These are phyloP conservation scores for Septoria petroselini DNA, from an alignment of 2,329 filamentous ascomycete genomes.

Conservation along the genomic window DNA sequence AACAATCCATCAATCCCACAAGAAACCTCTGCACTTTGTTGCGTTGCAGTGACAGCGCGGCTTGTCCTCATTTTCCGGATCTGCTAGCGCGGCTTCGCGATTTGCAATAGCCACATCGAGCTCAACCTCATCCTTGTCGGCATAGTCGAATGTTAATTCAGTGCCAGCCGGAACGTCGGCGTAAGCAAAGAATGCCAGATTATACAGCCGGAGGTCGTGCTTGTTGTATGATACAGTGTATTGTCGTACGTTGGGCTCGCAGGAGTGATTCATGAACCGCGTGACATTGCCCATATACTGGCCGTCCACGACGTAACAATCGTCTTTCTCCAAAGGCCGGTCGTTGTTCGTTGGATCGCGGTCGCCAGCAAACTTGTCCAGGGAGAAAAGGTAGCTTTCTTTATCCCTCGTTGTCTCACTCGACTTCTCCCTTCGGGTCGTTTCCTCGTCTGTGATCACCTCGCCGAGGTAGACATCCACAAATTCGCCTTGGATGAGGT, in stretches of 20 bases:
- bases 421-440: constrained; percentile 57
- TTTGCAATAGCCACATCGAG: constrained; percentile 31
- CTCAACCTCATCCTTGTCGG: constrained; percentile 58
- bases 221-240: constrained; percentile 77
- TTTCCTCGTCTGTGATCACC: constrained; percentile 54
- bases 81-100: constrained; percentile 44
- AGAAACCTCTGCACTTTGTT: constrained; percentile 62
- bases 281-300: constrained; percentile 76
- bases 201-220: constrained; percentile 69
- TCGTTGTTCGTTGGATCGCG: constrained; percentile 37
- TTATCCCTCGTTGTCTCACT: constrained; percentile 50
- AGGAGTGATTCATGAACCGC: constrained; percentile 80
- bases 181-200: constrained; percentile 72
- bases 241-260: constrained; percentile 73
- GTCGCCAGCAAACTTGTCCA: constrained; percentile 67
- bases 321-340: constrained; percentile 47
- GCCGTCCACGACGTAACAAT: constrained; percentile 56
- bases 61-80: constrained; percentile 49
- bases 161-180: constrained; percentile 61
- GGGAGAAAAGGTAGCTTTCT: constrained; percentile 72
- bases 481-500: constrained; percentile 70
- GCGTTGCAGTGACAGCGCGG: constrained; percentile 58
- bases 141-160: constrained; percentile 78
- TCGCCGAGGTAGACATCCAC: constrained; percentile 74
- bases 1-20: constrained; percentile 58